Evolutionary conservation across 306 rosid species (phyloP).

Genomic region (Dalbergia cochinchinensis): DNA sequence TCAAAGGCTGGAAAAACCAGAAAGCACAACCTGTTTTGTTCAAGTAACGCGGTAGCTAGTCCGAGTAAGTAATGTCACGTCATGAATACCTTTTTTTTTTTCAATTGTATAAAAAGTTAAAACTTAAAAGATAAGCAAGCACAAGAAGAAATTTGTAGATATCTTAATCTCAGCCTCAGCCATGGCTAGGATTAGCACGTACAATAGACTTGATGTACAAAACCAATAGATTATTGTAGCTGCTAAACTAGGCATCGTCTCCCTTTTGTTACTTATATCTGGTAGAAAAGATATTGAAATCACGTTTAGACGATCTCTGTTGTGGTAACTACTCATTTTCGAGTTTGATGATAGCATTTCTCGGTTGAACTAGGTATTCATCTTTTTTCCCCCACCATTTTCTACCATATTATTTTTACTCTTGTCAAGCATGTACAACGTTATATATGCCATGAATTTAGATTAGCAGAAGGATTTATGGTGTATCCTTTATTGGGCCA

Average conservation of each 20-base stretch:
- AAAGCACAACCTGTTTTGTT: slow-evolving; percentile 19
- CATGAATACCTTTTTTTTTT: background rate
- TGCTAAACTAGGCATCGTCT: too few species aligned
- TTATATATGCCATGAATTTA: too few species aligned
- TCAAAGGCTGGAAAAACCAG: slow-evolving; percentile 34
- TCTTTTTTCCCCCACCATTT: background rate
- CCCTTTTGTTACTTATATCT: background rate
- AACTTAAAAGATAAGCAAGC: background rate
- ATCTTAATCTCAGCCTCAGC: background rate
- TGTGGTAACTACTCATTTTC: background rate
- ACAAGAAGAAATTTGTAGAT: background rate
- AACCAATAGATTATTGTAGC: too few species aligned
- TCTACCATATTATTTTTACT: too few species aligned
- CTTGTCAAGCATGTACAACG: too few species aligned
- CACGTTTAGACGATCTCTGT: too few species aligned
- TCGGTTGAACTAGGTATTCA: background rate
- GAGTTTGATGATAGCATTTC: background rate
- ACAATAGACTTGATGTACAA: too few species aligned
- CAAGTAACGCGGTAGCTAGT: slow-evolving; percentile 10
- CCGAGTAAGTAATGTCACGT: slow-evolving; percentile 21
- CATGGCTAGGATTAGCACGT: too few species aligned
- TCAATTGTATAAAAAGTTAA: background rate
- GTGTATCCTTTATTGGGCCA: too few species aligned
- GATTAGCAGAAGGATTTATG: too few species aligned
- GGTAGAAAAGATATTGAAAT: background rate